Evolutionary conservation across 805 yeast genomes (phyloP).

Genomic region (Spathaspora sp.): DNA sequence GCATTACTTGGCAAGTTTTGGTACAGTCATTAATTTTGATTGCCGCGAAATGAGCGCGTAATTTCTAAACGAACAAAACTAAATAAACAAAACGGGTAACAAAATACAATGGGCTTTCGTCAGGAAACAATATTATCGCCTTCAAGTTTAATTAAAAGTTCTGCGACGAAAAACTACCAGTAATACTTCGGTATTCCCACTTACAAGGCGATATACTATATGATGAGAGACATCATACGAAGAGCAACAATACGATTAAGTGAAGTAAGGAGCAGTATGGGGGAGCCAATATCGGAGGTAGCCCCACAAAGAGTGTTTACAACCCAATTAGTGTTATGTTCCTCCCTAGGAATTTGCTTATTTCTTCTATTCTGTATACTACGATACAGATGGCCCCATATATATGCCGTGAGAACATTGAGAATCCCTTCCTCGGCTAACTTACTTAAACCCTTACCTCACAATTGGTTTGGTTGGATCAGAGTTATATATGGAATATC

Average conservation of each 20-base stretch:
- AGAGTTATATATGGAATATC: conserved; percentile 55
- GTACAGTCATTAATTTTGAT: not conserved
- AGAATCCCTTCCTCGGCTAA: conserved; percentile 33
- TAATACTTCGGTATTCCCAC: not conserved
- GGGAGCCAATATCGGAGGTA: conserved; percentile 7
- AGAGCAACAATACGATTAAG: not conserved
- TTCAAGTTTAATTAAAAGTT: not conserved
- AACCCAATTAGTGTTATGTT: conserved; percentile 50
- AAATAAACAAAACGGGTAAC: not conserved
- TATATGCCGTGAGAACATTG: conserved; percentile 53
- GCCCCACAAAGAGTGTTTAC: conserved; percentile 51
- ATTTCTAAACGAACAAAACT: not conserved
- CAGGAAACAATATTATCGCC: not conserved
- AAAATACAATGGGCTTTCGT: not conserved
- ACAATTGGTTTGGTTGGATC: conserved; percentile 72
- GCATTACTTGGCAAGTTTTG: not conserved
- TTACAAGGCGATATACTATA: not conserved
- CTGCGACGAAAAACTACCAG: not conserved
- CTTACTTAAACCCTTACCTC: conserved; percentile 40
- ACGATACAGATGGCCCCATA: conserved; percentile 52
- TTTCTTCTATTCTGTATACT: conserved; percentile 48
- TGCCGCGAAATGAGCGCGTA: not conserved
- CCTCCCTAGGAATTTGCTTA: conserved; percentile 42
- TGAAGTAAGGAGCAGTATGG: not conserved
- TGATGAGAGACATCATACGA: not conserved